These are phyloP conservation scores for Coemansia sp. DNA, from an alignment of 192 early-diverging fungal species.

Conservation along the genomic window DNA sequence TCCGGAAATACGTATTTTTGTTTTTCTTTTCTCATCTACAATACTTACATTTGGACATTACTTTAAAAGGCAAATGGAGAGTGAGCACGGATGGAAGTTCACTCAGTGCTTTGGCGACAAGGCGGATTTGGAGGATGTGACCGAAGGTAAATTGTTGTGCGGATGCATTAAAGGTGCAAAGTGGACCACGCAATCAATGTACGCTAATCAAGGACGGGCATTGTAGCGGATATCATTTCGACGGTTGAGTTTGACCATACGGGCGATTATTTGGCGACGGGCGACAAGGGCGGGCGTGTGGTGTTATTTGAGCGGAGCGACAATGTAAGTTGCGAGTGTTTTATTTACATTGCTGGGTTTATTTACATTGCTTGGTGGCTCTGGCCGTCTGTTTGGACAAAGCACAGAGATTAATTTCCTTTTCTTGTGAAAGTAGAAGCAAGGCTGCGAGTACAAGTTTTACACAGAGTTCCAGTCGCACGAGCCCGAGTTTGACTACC, in stretches of 20 bases:
- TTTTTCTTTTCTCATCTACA: conserved; percentile 15
- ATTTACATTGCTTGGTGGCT: no score
- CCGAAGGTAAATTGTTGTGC: conserved; percentile 77
- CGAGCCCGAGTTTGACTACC: conserved; percentile 99
- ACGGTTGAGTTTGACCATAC: conserved; percentile 98
- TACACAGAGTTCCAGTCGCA: conserved; percentile 99
- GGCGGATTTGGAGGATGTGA: conserved; percentile 96
- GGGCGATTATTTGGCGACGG: conserved; percentile 95
- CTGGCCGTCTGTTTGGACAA: no score
- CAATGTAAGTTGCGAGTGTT: conserved; percentile 65
- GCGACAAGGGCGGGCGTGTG: conserved; percentile 95
- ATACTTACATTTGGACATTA: background rate
- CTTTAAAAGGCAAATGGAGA: conserved; percentile 40
- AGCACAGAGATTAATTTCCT: background rate
- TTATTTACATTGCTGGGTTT: no score
- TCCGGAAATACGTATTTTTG: background rate
- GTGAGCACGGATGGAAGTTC: conserved; percentile 79
- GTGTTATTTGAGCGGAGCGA: conserved; percentile 99
- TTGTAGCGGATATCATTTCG: conserved; percentile 96
- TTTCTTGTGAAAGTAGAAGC: conserved; percentile 67
- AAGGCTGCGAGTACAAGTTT: conserved; percentile 99
- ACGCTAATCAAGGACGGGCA: background rate
- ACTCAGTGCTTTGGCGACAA: conserved; percentile 99
- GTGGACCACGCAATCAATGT: background rate
- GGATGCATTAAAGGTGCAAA: background rate